Evolutionary conservation across 1,284 basidiomycete species (phyloP).

Genomic region (Microbotryum violaceum): DNA sequence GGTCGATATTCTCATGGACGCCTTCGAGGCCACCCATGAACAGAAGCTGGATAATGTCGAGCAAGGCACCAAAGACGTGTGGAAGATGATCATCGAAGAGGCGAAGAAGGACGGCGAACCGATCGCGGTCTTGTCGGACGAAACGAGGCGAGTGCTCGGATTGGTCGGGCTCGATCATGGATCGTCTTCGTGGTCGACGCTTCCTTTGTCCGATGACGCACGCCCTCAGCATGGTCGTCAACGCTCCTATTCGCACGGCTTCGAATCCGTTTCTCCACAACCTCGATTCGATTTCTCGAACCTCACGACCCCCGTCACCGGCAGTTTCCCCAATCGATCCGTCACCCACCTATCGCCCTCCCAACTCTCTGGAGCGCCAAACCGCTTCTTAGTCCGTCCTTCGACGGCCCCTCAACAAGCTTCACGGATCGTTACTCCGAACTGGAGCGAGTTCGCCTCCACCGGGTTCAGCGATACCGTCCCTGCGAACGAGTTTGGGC

Average conservation of each 20-base stretch:
- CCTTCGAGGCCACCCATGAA: not conserved
- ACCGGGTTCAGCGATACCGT: constrained; percentile 15
- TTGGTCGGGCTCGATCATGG: constrained; percentile 9
- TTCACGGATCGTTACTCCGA: constrained; percentile 1
- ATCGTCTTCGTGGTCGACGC: not conserved
- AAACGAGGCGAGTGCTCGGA: constrained; percentile 11
- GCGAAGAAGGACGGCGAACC: not conserved
- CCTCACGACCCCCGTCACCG: not conserved
- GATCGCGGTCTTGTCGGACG: constrained; percentile 15
- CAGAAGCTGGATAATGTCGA: not conserved
- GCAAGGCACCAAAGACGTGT: not conserved
- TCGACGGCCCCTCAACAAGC: not conserved
- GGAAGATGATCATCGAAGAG: not conserved
- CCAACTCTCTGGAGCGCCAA: not conserved
- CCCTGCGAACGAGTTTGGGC: too few relatives aligned
- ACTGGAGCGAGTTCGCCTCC: constrained; percentile 20
- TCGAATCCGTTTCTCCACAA: not conserved
- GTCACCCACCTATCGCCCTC: constrained; percentile 6
- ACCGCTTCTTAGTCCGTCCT: not conserved
- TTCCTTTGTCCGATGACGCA: not conserved
- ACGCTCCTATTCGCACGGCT: not conserved
- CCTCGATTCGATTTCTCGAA: not conserved
- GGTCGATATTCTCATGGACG: not conserved
- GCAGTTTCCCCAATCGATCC: constrained; percentile 1
- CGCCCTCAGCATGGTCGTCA: not conserved